Evolutionary conservation across 306 rosid species (phyloP), one percentile per base, ranked within the genome.

Genomic region (Quercus aquifolioides): DNA sequence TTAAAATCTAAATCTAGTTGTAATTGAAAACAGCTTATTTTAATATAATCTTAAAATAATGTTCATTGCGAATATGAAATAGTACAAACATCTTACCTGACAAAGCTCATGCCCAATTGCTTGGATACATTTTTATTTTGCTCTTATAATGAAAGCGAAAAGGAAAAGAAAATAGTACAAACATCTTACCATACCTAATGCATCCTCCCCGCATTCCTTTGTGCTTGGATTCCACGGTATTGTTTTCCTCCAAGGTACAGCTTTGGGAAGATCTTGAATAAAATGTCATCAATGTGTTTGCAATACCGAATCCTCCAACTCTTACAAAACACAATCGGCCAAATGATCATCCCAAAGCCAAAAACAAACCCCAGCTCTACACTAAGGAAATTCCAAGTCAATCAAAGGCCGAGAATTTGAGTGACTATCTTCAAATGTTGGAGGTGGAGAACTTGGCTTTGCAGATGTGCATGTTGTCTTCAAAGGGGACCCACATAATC

Each of bases 401-500:
- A 4, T 9, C 2, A 17, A 3, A 25, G 6, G 51, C 19, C 17
- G 10, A 6, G 21, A 46, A 1, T 63, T 43, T 4, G 60, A 60
- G 46, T 41, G 31, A 63, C 3, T 19, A 18, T 46, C 30, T 76
- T 63, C 51, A 1, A 8, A 0, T 9, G 60, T 10, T 64, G 79
- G 25, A 59, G 11, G 28, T 11, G 35, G 68, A 0, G 3, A 4
- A 0, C 8, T 4, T 11, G 6, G 10, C 25, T 21, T 1, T 62
- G 38, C 0, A 5, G 0, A 23, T 5, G 10, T 17, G 76, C 83
- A 79, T 1, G 7, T 1, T 0, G 0, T 23, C 4, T n/a, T 30
- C 56, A 75, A 55, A 28, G 83, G 81, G 18, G 20, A 25, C 0
- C 84, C 78, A 25, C 67, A 79, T 8, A 83, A 2, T 55, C 80